A percentile compares a stretch with the other conserved stretches of the same genome.
Evolutionary conservation across 805 yeast species (phyloP).

Genomic region (Brettanomyces custersianus): DNA sequence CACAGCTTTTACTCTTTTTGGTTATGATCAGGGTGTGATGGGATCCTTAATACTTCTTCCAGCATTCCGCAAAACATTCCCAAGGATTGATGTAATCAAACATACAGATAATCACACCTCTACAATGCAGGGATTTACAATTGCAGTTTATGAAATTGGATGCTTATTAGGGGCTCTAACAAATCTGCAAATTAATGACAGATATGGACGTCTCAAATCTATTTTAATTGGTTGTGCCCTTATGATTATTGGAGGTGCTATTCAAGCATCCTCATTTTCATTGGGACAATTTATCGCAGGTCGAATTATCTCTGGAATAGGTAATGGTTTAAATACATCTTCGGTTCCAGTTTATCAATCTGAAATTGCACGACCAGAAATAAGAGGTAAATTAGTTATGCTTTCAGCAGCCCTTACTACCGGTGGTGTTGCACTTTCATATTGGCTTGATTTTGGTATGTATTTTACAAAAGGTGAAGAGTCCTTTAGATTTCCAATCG

Average conservation of each 20-base stretch:
- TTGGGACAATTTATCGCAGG: constrained; percentile 23
- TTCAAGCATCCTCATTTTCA: constrained; percentile 17
- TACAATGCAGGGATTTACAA: constrained; percentile 39
- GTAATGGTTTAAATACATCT: constrained; percentile 27
- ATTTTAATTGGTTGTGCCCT: constrained; percentile 28
- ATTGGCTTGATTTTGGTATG: constrained; percentile 30
- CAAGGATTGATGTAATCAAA: constrained; percentile 14
- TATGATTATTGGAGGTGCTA: constrained; percentile 23
- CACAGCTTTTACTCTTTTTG: constrained; percentile 33
- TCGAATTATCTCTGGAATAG: constrained; percentile 27
- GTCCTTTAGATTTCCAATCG: constrained; percentile 28
- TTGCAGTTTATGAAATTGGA: constrained; percentile 42
- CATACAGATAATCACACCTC: constrained; percentile 20
- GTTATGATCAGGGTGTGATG: constrained; percentile 48
- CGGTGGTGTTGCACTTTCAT: constrained; percentile 24
- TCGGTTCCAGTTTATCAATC: constrained; percentile 29
- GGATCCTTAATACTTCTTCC: constrained; percentile 23
- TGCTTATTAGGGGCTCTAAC: constrained; percentile 36
- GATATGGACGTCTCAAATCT: constrained; percentile 31
- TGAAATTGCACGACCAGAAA: constrained; percentile 25
- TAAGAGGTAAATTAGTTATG: constrained; percentile 24
- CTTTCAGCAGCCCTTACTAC: constrained; percentile 22
- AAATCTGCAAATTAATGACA: constrained; percentile 33
- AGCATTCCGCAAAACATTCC: constrained; percentile 16
- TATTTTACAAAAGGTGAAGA: constrained; percentile 20